phyloP scores from a whole-genome alignment of 257 asterid genomes.

The Solanum sparsipilum region DNA sequence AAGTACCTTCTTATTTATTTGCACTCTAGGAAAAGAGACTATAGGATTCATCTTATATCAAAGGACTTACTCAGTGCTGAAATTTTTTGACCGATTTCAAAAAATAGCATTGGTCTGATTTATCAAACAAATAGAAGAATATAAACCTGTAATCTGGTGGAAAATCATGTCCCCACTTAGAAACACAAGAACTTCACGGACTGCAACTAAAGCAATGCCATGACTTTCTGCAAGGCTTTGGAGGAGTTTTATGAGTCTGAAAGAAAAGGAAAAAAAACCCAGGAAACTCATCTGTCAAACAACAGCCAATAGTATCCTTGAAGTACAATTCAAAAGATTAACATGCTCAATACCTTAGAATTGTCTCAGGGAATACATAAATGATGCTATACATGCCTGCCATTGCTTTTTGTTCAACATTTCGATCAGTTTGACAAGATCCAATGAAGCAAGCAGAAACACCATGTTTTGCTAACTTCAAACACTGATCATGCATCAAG shows the following conservation, averaged over 20 bases:
- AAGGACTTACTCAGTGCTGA: no score
- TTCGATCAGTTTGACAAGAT: constrained; percentile 64
- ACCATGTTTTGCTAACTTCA: constrained; percentile 55
- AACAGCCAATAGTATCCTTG: neutral
- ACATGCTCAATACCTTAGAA: constrained; percentile 32
- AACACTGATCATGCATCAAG: constrained; percentile 86
- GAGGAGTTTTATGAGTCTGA: constrained; percentile 50
- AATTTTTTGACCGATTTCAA: neutral
- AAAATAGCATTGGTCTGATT: neutral
- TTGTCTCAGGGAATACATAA: constrained; percentile 74
- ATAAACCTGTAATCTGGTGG: constrained; percentile 69
- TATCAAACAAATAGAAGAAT: neutral
- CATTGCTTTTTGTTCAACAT: constrained; percentile 65
- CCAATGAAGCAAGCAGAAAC: constrained; percentile 76
- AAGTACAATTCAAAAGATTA: neutral
- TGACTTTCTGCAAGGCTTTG: constrained; percentile 52
- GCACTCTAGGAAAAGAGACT: no score
- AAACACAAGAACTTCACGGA: constrained; percentile 77
- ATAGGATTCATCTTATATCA: no score
- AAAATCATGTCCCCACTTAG: constrained; percentile 89
- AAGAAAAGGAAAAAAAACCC: neutral
- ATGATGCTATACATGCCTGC: constrained; percentile 45
- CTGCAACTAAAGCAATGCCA: constrained; percentile 68
- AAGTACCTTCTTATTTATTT: no score
- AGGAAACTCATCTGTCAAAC: neutral